Conservation (phyloP, 805 yeast species). For the Candida quercuum region DNA sequence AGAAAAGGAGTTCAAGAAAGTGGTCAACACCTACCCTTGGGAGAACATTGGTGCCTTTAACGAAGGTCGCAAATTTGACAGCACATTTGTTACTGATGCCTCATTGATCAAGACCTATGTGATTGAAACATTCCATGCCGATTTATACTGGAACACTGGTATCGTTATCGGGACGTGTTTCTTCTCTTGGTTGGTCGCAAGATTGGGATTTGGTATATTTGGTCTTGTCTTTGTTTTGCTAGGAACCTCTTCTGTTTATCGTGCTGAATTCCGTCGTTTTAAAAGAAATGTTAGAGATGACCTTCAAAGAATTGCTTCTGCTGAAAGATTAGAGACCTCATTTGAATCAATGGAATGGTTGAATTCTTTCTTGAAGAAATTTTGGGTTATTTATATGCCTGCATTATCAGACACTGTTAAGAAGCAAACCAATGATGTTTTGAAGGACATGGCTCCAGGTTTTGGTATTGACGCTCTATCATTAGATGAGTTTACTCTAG, state of each 20-base stretch:
- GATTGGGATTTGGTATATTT: conserved; percentile 59
- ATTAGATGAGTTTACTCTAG: conserved; percentile 73
- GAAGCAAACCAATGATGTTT: conserved; percentile 58
- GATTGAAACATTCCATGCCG: conserved; percentile 63
- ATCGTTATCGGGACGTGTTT: conserved; percentile 65
- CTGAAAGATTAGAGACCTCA: conserved; percentile 55
- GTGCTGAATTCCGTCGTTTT: conserved; percentile 70
- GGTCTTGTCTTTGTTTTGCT: conserved; percentile 55
- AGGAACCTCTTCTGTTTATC: conserved; percentile 60
- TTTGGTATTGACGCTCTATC: conserved; percentile 73
- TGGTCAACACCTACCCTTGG: conserved; percentile 29
- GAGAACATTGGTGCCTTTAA: conserved; percentile 25
- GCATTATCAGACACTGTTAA: conserved; percentile 72
- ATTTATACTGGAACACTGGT: conserved; percentile 66
- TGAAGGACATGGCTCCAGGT: conserved; percentile 75
- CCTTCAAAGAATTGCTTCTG: conserved; percentile 58
- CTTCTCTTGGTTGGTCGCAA: conserved; percentile 64
- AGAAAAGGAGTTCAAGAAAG: conserved; percentile 1
- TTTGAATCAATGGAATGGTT: conserved; percentile 79
- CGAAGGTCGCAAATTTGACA: conserved; percentile 20
- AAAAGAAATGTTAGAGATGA: conserved; percentile 73
- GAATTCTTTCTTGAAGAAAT: conserved; percentile 69
- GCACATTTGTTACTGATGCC: conserved; percentile 22
- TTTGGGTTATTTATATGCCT: conserved; percentile 89
- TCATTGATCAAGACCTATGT: conserved; percentile 51